Evolutionary conservation across 371 early-diverging fungal species (phyloP), one percentile per base, ranked within the genome.

Genomic region (Rhizopus delemar): DNA sequence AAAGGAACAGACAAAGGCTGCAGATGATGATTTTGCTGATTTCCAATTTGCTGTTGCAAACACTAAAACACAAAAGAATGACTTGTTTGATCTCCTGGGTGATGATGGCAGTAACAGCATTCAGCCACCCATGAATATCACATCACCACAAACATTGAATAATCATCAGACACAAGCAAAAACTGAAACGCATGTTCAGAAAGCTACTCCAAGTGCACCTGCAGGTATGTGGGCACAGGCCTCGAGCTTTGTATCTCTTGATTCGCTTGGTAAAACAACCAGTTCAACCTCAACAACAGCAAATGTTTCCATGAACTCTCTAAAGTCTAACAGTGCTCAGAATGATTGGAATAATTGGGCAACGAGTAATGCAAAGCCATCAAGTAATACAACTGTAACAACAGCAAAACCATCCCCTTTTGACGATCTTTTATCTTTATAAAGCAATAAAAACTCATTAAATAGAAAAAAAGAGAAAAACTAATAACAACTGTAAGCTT

Each of bases 201-300:
- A 13, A 2, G 6, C 39, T 38, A 11, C 39, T n/a, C 35, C 65
- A 56, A 74, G 22, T 22, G 22, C 77, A 22, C 41, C 53, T 12
- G 68, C 70, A 33, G 83, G 81, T 45, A 78, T 84, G 8, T 85
- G 85, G 85, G 79, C 85, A 3, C 78, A 75, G 56, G 83, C 83
- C 2, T 82, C 83, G 0, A 70, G 71, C 46, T 71, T 83, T 56
- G 77, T 85, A 13, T 79, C 80, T 8, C 56, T 85, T 57, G 85
- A 85, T 66, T 81, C 80, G 3, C 68, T 85, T 11, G 85, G 85
- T 53, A 41, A 41, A 3, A 41, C 35, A 5, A 81, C 81, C 54
- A 8, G 5, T 43, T 8, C 43, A 1, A 41, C 59, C 3, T 45
- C 58, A 29, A 57, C 69, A 3, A 65, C 70, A 34, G 56, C 68